phyloP scores from a whole-genome alignment of 352 stramenopile species.

The Globisporangium parvum region DNA sequence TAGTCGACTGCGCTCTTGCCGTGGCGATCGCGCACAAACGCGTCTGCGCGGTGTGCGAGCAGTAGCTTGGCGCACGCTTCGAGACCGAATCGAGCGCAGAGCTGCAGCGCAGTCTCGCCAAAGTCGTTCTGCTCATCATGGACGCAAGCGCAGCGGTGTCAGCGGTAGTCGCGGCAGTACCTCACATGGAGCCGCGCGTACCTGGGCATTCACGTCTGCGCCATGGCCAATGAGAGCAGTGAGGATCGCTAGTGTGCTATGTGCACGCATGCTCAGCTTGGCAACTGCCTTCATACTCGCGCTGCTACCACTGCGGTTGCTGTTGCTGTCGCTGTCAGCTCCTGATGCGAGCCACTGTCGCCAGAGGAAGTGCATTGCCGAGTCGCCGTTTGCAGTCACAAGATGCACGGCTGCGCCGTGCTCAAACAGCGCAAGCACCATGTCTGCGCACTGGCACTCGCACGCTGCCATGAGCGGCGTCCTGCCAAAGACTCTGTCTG shows the following conservation, averaged over 20 bases:
- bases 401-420: conserved; percentile 44
- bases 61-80: conserved; percentile 51
- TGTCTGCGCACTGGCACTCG: conserved; percentile 33
- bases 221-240: conserved; percentile 25
- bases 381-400: conserved; percentile 58
- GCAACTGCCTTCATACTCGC: conserved; percentile 23
- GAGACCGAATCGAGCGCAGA: conserved; percentile 45
- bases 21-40: conserved; percentile 24
- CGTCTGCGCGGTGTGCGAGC: conserved; percentile 31
- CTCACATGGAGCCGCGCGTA: conserved; percentile 8
- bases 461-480: conserved; percentile 74
- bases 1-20: conserved; percentile 38
- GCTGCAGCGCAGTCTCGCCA: conserved; percentile 52
- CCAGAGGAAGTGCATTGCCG: conserved; percentile 62
- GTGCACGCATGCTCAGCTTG: conserved; percentile 23
- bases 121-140: conserved; percentile 43
- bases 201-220: conserved; percentile 47
- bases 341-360: conserved; percentile 24
- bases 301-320: background rate
- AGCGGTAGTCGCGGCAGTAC: background rate
- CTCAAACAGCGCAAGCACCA: conserved; percentile 41
- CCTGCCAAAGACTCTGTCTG: conserved; percentile 31
- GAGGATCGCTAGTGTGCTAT: conserved; percentile 36
- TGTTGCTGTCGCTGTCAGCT: conserved; percentile 3
- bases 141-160: background rate